Evolutionary conservation across 169 alveolate genomes (phyloP), one percentile per base, ranked within the genome.

Genomic region (Plasmodium berghei): DNA sequence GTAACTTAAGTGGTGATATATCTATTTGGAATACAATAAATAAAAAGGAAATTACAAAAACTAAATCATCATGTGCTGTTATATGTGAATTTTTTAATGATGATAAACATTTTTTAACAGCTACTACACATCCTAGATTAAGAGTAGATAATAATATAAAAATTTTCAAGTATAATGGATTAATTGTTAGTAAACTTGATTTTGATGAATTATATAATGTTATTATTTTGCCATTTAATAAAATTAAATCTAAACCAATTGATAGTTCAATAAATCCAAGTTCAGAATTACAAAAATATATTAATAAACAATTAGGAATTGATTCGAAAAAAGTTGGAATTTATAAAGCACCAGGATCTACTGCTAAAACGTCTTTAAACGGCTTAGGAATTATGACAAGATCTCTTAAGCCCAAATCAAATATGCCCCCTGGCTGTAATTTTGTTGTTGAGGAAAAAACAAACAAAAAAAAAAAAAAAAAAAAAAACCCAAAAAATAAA

Each of bases 1-100:
- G 99, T 12, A 97, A 97, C 75, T 70, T 96, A 67, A 93, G 96
- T 72, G 99, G 99, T 42, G 98, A 96, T 22, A 94, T 97, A 26
- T 97, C 96, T 73, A 88, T 97, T 16, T 97, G 98, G 98, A 96
- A 96, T 67, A 69, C 95, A 40, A 85, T 94, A 48, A 89, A 34
- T 3, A 54, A 90, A 28, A 73, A 87, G 26, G 95, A 94, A 73
- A 66, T 96, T 0, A 96, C 94, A 46, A 92, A 88, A 72, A 88
- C 93, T 16, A 91, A 72, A 75, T 89, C 89, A n/a, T 77, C 92
- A 0, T 94, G 96, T 80, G 92, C 96, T 9, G 96, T 94, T 12
- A 58, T 87, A 24, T 93, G 96, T 75, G 96, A 93, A 64, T 94
- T 93, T 74, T 77, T 94, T 16, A 94, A 94, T 26, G 96, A 94